Base-by-base conservation (phyloP, 352 stramenopile genomes). In the Pythium sp. region DNA sequence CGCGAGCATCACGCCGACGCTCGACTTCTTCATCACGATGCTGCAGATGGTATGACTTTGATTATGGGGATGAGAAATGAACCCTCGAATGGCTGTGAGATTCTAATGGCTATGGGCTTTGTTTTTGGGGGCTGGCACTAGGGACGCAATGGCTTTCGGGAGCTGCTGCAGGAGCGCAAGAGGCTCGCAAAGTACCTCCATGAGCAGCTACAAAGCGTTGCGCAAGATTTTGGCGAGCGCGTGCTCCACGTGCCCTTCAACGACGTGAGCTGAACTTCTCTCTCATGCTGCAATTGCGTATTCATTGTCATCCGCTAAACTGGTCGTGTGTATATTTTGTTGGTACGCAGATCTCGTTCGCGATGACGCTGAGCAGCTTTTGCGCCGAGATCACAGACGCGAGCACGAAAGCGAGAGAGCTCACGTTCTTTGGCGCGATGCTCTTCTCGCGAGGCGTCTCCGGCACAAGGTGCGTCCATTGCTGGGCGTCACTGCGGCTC, bases 1-100 rank as follows among this genome's bases (percentile, higher is more conserved):
- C 55, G 98, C 97, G n/a, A 98, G 89, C 60, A 94, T 92, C 53
- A 87, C 94, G 6, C 97, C 97, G 0, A 92, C 95, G 57, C 75
- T 99, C 15, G 97, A 99, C 86, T 90, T 99, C 41, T 99, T 99
- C 75, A 98, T 99, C 75, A 99, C 97, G 0, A 92, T 99, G 65
- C 84, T 99, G n/a, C 97, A 97, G 46, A 98, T 99, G 91, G 97
- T 97, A 38, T 58, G 93, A 11, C 12, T 2, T 66, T 20, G 6
- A 8, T 4, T 34, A 38, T 18, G 30, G 12, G 38, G 38, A 46
- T 20, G 12, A 5, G 4, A 20, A 46, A 20, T 18, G 51, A 2
- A 20, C 7, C 2, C 22, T 20, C 53, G 36, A 70, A 20, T 36
- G 14, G 30, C 63, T 20, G 18, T 20, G 26, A 9, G 30, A 26